Percentiles rank a stretch among this genome's conserved stretches.
Conservation (phyloP, 2,329 filamentous ascomycete genomes). For the Sodiomyces alkalinus region DNA sequence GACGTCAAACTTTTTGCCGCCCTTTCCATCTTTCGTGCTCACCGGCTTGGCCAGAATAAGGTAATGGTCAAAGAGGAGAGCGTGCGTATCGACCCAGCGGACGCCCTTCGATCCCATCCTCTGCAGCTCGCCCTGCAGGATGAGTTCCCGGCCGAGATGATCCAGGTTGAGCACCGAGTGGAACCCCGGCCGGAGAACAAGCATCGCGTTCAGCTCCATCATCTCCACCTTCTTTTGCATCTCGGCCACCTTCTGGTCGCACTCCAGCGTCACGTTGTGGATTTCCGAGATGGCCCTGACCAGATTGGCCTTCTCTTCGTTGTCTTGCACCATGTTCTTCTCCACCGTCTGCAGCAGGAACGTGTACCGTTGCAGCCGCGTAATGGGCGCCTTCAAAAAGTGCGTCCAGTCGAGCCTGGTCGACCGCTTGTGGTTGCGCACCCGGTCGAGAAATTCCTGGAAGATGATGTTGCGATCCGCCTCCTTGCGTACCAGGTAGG, state of each 20-base stretch:
- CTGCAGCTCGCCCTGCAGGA: slow-evolving; percentile 79
- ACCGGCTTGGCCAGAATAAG: slow-evolving; percentile 79
- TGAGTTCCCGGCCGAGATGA: slow-evolving; percentile 81
- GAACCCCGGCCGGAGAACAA: slow-evolving; percentile 78
- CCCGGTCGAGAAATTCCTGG: slow-evolving; percentile 68
- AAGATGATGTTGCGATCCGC: slow-evolving; percentile 75
- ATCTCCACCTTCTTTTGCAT: slow-evolving; percentile 83
- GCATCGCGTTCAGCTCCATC: slow-evolving; percentile 66
- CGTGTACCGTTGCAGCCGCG: slow-evolving; percentile 77
- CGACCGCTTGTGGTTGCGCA: slow-evolving; percentile 62
- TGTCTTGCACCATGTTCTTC: slow-evolving; percentile 69
- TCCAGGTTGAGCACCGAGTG: slow-evolving; percentile 81
- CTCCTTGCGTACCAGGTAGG: slow-evolving; percentile 72
- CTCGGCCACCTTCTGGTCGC: slow-evolving; percentile 82
- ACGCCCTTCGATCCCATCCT: slow-evolving; percentile 80
- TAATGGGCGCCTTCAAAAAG: slow-evolving; percentile 86
- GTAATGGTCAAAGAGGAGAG: slow-evolving; percentile 91
- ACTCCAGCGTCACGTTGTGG: slow-evolving; percentile 75
- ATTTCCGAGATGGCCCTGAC: slow-evolving; percentile 81
- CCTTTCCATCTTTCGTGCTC: slow-evolving; percentile 49
- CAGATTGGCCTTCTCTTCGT: slow-evolving; percentile 79
- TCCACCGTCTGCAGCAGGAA: slow-evolving; percentile 71
- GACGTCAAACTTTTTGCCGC: slow-evolving; percentile 83
- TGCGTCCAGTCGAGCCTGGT: slow-evolving; percentile 85
- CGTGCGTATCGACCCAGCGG: slow-evolving; percentile 86